These are phyloP conservation scores for Brassica carinata DNA, from an alignment of 345 rosid genomes.

Conservation along the genomic window DNA sequence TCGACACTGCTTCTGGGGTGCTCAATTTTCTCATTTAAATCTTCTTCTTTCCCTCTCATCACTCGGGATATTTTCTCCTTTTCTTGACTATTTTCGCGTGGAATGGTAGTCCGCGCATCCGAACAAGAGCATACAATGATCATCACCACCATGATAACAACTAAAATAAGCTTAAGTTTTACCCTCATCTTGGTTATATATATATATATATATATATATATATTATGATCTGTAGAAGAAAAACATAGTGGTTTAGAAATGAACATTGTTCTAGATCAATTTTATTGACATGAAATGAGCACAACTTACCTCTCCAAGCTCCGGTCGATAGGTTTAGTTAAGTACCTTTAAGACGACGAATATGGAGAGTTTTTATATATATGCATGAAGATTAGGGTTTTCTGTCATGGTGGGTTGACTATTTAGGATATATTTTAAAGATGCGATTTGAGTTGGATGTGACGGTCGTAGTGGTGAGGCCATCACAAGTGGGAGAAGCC, in stretches of 20 bases:
- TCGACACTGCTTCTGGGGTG: constrained; percentile 40
- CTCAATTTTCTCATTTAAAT: constrained; percentile 20
- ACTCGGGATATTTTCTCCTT: background rate
- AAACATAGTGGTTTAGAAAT: background rate
- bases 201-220: background rate
- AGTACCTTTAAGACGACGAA: background rate
- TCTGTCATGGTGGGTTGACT: constrained; percentile 32
- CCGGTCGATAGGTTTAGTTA: constrained; percentile 19
- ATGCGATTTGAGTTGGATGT: constrained; percentile 21
- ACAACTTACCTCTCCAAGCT: constrained; percentile 13
- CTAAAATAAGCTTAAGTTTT: background rate
- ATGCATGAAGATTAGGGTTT: constrained; percentile 19
- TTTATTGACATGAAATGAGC: background rate
- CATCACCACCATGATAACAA: constrained; percentile 16
- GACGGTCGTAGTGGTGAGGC: constrained; percentile 14
- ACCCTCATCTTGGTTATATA: constrained; percentile 3
- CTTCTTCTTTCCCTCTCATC: constrained; percentile 13
- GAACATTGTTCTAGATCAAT: background rate
- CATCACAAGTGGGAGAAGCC: constrained; percentile 11
- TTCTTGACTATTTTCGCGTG: constrained; percentile 12
- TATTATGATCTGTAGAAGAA: constrained; percentile 17
- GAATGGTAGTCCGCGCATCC: constrained; percentile 15
- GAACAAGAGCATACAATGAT: constrained; percentile 25
- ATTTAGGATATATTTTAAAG: constrained; percentile 20
- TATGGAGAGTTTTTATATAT: constrained; percentile 9